Percentiles rank a stretch among this genome's conserved stretches.
phyloP scores from a whole-genome alignment of 179 eudicot genomes.

The Spinacia oleracea region DNA sequence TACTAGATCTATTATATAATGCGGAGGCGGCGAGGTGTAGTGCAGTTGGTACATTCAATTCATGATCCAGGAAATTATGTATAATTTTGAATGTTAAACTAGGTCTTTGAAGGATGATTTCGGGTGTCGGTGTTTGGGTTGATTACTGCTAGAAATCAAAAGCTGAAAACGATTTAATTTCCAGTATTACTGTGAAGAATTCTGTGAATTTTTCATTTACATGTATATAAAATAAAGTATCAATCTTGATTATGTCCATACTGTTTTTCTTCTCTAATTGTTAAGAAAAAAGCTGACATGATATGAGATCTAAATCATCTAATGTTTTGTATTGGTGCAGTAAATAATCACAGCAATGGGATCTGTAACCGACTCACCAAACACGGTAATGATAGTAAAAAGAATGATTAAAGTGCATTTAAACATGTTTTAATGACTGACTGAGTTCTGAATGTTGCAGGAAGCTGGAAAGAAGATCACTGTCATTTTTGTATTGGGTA shows the following conservation, averaged over 20 bases:
- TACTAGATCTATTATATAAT: neutral
- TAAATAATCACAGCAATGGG: constrained; percentile 30
- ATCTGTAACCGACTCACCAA: constrained; percentile 29
- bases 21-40: neutral
- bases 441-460: constrained; percentile 31
- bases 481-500: constrained; percentile 57
- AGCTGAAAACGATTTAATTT: neutral
- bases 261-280: neutral
- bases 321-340: constrained; percentile 19
- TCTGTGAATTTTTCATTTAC: neutral
- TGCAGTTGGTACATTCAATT: neutral
- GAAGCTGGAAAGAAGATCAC: constrained; percentile 44
- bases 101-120: too few species aligned
- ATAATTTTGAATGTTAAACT: neutral
- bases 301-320: too few species aligned
- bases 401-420: too few species aligned
- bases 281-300: neutral
- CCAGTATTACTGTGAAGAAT: neutral
- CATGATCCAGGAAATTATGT: neutral
- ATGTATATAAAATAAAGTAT: too few species aligned
- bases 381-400: neutral
- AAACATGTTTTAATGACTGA: neutral
- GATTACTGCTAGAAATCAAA: neutral
- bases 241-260: neutral
- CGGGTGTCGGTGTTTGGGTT: too few species aligned